Evolutionary conservation across 2,329 filamentous ascomycete species (phyloP).

Genomic region (Microsporum audouinii): DNA sequence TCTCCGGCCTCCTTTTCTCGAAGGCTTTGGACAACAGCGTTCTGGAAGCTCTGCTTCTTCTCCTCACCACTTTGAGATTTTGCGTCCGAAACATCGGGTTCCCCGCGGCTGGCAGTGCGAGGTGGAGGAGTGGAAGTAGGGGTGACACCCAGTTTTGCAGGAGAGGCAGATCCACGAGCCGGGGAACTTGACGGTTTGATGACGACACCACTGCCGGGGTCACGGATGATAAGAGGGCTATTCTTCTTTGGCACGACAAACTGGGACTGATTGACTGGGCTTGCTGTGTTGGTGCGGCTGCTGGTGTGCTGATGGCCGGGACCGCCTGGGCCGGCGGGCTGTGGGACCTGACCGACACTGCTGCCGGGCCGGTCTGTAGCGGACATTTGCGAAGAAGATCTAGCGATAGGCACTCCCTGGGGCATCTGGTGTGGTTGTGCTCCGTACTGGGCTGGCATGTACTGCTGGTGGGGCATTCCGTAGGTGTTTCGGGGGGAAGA

Average conservation of each 20-base stretch:
- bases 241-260: conserved; percentile 58
- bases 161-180: conserved; percentile 44
- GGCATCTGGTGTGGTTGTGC: conserved; percentile 37
- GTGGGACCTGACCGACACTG: conserved; percentile 48
- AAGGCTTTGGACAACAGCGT: conserved; percentile 40
- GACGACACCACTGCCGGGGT: conserved; percentile 64
- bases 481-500: conserved; percentile 38
- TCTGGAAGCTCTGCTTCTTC: conserved; percentile 64
- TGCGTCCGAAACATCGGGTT: conserved; percentile 56
- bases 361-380: conserved; percentile 53
- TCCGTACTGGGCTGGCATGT: conserved; percentile 43
- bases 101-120: conserved; percentile 55
- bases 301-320: conserved; percentile 39
- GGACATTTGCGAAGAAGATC: conserved; percentile 68
- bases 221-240: conserved; percentile 73
- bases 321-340: conserved; percentile 36
- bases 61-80: conserved; percentile 66
- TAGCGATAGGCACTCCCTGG: conserved; percentile 62
- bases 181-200: conserved; percentile 58
- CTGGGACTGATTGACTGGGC: conserved; percentile 47
- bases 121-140: conserved; percentile 72
- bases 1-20: conserved; percentile 23
- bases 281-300: conserved; percentile 44
- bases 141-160: conserved; percentile 42
- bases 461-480: conserved; percentile 40